Evolutionary conservation across 2,329 filamentous ascomycete genomes (phyloP).

Genomic region (Fusarium dlaminii): DNA sequence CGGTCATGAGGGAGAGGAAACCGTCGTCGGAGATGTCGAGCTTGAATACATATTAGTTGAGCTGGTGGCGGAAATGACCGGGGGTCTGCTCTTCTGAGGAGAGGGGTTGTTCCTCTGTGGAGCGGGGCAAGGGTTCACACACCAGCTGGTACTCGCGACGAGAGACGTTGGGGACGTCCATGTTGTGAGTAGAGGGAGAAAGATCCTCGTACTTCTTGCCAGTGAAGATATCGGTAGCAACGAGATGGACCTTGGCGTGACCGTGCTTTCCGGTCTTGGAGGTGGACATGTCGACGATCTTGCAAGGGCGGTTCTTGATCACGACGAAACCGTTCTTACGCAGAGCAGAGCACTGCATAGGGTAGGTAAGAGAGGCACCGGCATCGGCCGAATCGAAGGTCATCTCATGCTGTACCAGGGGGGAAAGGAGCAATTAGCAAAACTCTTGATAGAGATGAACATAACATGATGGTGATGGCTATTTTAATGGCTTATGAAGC

Average conservation of each 20-base stretch:
- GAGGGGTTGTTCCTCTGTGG: conserved; percentile 34
- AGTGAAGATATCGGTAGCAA: conserved; percentile 99
- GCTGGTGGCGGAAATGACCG: conserved; percentile 5
- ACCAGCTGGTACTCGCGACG: conserved; percentile 95
- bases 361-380: conserved; percentile 92
- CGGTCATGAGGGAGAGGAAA: conserved; percentile 93
- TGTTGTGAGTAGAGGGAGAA: conserved; percentile 96
- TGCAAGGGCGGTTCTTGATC: conserved; percentile 99
- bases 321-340: conserved; percentile 99
- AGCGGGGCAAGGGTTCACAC: conserved; percentile 58
- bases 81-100: conserved; percentile 16
- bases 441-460: conserved; percentile 1
- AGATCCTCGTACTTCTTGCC: conserved; percentile 99
- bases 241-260: conserved; percentile 99
- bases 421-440: conserved; percentile 36
- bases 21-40: conserved; percentile 93
- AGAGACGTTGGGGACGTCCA: conserved; percentile 94
- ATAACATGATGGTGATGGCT: conserved; percentile 4
- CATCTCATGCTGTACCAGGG: conserved; percentile 66
- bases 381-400: conserved; percentile 94
- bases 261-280: conserved; percentile 99
- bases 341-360: conserved; percentile 99
- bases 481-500: conserved; percentile 22
- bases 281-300: conserved; percentile 99
- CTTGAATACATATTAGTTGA: conserved; percentile 56